Evolutionary conservation across 177 flowering plant species (phyloP).

Genomic region (Tripterygium wilfordii): DNA sequence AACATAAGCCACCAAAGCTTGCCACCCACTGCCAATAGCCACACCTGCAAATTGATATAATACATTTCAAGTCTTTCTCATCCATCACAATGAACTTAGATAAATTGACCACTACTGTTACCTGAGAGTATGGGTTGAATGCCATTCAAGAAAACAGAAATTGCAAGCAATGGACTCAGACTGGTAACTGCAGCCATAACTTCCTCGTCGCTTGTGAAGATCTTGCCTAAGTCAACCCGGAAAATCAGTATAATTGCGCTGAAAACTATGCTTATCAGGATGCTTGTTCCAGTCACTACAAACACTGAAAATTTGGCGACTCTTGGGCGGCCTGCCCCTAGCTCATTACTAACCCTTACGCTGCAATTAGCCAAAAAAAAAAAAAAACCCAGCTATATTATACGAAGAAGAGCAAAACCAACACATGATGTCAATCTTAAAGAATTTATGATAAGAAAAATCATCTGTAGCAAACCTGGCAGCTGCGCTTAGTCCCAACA

Average conservation of each 20-base stretch:
- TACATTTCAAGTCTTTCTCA: too few relatives aligned
- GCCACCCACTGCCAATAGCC: conserved; percentile 82
- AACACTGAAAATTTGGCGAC: conserved; percentile 52
- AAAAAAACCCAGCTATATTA: not conserved
- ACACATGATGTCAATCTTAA: not conserved
- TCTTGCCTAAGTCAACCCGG: conserved; percentile 30
- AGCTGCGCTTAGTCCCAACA: conserved; percentile 64
- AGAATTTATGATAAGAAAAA: not conserved
- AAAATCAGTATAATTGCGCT: conserved; percentile 37
- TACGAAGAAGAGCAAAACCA: too few relatives aligned
- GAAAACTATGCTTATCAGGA: conserved; percentile 41
- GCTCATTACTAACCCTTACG: conserved; percentile 64
- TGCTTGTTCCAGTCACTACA: conserved; percentile 45
- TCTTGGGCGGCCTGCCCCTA: conserved; percentile 48
- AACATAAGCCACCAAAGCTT: conserved; percentile 73
- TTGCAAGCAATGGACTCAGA: conserved; percentile 54
- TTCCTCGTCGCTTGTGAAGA: conserved; percentile 34
- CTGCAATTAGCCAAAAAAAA: conserved; percentile 20
- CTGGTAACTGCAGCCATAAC: conserved; percentile 41
- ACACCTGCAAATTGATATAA: conserved; percentile 30
- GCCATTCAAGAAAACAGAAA: conserved; percentile 56
- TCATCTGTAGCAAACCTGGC: conserved; percentile 47
- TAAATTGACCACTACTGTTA: not conserved
- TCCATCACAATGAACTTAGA: too few relatives aligned
- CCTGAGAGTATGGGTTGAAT: conserved; percentile 73